Conservation (phyloP, 1,139 yeast species). For the Yamadazyma membranifaciens region DNA sequence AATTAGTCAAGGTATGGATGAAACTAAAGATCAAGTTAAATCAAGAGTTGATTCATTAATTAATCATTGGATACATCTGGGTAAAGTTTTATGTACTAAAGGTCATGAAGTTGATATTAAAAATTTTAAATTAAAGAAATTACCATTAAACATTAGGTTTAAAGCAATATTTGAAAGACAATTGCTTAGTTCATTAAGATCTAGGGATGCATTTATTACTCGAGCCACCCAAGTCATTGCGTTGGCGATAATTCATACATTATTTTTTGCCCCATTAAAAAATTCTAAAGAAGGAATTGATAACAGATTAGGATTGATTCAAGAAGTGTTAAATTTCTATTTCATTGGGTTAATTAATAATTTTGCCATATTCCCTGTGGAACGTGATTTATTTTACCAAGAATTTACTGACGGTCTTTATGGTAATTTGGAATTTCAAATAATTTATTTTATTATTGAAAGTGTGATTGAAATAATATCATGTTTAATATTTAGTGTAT, state of each 20-base stretch:
- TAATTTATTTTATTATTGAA: constrained; percentile 65
- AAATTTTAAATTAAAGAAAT: constrained; percentile 19
- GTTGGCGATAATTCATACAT: constrained; percentile 62
- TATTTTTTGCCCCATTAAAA: constrained; percentile 70
- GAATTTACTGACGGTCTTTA: constrained; percentile 76
- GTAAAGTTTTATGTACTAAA: constrained; percentile 1
- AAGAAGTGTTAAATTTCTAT: constrained; percentile 69
- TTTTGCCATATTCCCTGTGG: constrained; percentile 70
- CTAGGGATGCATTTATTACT: constrained; percentile 62
- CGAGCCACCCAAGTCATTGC: constrained; percentile 67
- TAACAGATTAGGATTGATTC: constrained; percentile 73
- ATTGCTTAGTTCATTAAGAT: constrained; percentile 51
- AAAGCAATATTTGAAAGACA: constrained; percentile 33
- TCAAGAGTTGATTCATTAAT: constrained; percentile 36
- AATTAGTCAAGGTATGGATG: constrained; percentile 49
- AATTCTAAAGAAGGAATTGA: constrained; percentile 56
- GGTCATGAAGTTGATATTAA: constrained; percentile 18
- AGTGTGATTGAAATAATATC: constrained; percentile 71
- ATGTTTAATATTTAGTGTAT: constrained; percentile 54
- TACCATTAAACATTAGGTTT: constrained; percentile 27
- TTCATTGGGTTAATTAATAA: constrained; percentile 81
- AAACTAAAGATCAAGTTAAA: constrained; percentile 27
- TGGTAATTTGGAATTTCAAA: constrained; percentile 63
- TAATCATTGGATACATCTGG: constrained; percentile 30
- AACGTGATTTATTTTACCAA: constrained; percentile 72